phyloP scores from a whole-genome alignment of 192 early-diverging fungal species.

The Entomortierella chlamydospora region DNA sequence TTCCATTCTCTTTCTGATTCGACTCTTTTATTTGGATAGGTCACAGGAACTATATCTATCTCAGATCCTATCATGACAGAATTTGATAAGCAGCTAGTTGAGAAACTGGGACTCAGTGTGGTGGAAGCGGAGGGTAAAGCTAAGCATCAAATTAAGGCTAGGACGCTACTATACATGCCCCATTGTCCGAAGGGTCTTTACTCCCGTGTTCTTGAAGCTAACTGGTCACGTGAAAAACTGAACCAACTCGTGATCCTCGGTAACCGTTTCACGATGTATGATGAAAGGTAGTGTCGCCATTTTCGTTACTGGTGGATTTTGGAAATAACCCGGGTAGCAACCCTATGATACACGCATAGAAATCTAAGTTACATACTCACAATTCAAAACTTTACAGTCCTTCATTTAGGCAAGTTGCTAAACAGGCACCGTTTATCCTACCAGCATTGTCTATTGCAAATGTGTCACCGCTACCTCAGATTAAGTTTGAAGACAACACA shows the following conservation, averaged over 20 bases:
- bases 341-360: too few relatives aligned
- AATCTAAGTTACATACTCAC: too few relatives aligned
- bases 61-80: constrained; percentile 45
- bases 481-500: constrained; percentile 52
- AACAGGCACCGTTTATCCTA: constrained; percentile 42
- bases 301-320: too few relatives aligned
- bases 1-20: neutral
- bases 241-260: constrained; percentile 46
- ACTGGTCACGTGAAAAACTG: constrained; percentile 45
- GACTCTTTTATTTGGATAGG: constrained; percentile 9
- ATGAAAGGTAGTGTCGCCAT: constrained; percentile 39
- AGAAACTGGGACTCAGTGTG: constrained; percentile 21
- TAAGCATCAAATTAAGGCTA: constrained; percentile 9
- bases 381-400: constrained; percentile 9
- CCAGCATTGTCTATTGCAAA: constrained; percentile 36
- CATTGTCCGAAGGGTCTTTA: constrained; percentile 59
- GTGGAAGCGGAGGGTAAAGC: constrained; percentile 26
- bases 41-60: constrained; percentile 23
- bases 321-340: too few relatives aligned
- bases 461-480: constrained; percentile 7
- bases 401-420: constrained; percentile 31
- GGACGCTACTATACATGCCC: constrained; percentile 57
- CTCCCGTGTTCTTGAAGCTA: constrained; percentile 44
- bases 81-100: constrained; percentile 20
- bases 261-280: constrained; percentile 57